Evolutionary conservation across 139 green algal genomes (phyloP), one percentile per base, ranked within the genome.

Genomic region (Chlamydomonas sp.): DNA sequence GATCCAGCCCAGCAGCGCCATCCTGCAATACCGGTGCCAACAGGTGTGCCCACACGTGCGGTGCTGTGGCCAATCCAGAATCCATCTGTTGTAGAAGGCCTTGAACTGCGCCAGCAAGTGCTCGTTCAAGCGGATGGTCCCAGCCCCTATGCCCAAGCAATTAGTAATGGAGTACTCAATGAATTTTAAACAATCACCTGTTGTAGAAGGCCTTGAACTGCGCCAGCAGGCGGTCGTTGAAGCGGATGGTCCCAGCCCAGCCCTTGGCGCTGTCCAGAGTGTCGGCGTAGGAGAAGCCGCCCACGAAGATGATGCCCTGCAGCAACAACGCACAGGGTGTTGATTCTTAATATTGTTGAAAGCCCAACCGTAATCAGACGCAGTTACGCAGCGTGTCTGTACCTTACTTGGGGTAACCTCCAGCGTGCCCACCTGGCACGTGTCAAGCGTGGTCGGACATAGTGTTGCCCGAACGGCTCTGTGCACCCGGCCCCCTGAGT

Each of bases 241-340:
- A 99, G 78, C 96, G 94, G 93, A 99, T 99, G 79, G 96, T 96
- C 49, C 94, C 97, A 1, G 97, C 96, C 98, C 98, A 99, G 84
- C 98, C 98, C 95, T 99, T 99, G 89, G 97, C 98, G 59, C 77
- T 94, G 94, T 99, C 98, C 80, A 99, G 92, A 64, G 99, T 97
- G 91, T 99, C 98, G 20, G 97, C 98, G 89, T 99, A 99, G 71
- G 88, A 94, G 94, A 98, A 98, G 80, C 96, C 96, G 59, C 96
- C 96, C 58, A 98, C 96, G 89, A 98, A 98, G 57, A 97, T 93
- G 68, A 98, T 93, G 81, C 95, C 96, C 20, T 89, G 86, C 66
- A 72, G 62, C 57, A 10, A 79, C 10, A 57, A 7, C 14, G 67
- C 14, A 15, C 5, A 12, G 67, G 12, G 61, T 71, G 31, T 63